phyloP scores from a whole-genome alignment of 208 protist genomes.

The Leishmania amazonensis region DNA sequence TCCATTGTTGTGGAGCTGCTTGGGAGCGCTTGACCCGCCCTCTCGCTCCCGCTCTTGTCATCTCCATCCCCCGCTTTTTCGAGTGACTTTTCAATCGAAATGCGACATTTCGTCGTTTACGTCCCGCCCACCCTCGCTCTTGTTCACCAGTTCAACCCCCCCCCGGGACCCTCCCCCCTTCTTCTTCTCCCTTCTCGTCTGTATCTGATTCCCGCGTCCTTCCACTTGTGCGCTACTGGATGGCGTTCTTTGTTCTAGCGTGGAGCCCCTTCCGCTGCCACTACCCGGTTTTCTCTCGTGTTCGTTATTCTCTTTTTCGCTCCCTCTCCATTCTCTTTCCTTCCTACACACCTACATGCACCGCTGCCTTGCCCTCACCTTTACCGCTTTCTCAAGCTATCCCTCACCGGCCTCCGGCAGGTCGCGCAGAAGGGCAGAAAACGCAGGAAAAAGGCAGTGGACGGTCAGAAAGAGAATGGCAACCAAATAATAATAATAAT shows the following conservation, averaged over 20 bases:
- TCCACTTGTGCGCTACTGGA: neutral
- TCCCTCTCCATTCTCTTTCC: neutral
- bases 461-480: neutral
- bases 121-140: neutral
- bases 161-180: neutral
- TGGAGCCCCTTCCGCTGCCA: neutral
- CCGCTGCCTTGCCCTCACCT: neutral
- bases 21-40: neutral
- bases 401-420: neutral
- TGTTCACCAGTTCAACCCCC: neutral
- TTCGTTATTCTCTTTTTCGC: neutral
- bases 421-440: neutral
- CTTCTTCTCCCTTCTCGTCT: neutral
- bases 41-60: neutral
- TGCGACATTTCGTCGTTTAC: neutral
- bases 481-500: neutral
- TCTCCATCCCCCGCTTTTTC: slow-evolving; percentile 5
- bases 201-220: neutral
- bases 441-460: neutral
- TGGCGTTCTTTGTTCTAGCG: neutral
- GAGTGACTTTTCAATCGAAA: neutral
- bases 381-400: neutral
- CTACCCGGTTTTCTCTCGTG: slow-evolving; percentile 4
- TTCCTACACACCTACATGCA: neutral
- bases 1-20: neutral